Conservation (phyloP, 345 rosid genomes). For the Gynandropsis gynandra region DNA sequence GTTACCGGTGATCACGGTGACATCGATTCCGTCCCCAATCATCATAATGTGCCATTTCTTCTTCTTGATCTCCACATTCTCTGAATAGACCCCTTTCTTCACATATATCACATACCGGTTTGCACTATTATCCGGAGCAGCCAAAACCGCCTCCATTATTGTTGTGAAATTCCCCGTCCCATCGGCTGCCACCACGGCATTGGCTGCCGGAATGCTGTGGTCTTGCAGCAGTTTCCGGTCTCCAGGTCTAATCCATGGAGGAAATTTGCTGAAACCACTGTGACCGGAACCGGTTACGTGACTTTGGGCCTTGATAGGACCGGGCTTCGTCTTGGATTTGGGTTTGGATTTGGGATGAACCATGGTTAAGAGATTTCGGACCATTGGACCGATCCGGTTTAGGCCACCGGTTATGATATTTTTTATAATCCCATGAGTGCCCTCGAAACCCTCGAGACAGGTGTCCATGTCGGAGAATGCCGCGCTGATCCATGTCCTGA, state of each 20-base stretch:
- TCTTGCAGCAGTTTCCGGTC: conserved; percentile 45
- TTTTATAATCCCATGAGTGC: conserved; percentile 46
- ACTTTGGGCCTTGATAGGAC: conserved; percentile 6
- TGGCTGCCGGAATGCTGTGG: conserved; percentile 32
- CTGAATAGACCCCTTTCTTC: conserved; percentile 59
- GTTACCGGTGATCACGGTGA: conserved; percentile 54
- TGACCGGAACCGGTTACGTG: not conserved
- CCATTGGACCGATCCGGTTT: conserved; percentile 36
- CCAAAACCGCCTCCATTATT: conserved; percentile 53
- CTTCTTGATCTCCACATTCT: conserved; percentile 72
- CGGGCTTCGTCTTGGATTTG: conserved; percentile 18
- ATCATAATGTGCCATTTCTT: conserved; percentile 77
- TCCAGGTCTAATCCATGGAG: conserved; percentile 49
- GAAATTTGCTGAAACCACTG: conserved; percentile 34
- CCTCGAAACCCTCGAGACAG: conserved; percentile 72
- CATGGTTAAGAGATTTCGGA: conserved; percentile 43
- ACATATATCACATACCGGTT: conserved; percentile 48
- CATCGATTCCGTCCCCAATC: conserved; percentile 65
- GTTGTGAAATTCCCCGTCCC: conserved; percentile 65
- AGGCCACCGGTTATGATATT: conserved; percentile 45
- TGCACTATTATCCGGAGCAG: conserved; percentile 55
- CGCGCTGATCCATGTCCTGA: conserved; percentile 74
- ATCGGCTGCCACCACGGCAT: conserved; percentile 59
- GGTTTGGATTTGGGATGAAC: conserved; percentile 38
- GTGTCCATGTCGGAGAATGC: conserved; percentile 72